A percentile compares a stretch with the other conserved stretches of the same genome.
Evolutionary conservation across 2,329 filamentous ascomycete species (phyloP).

Genomic region (Lasiodiplodia hormozganensis): DNA sequence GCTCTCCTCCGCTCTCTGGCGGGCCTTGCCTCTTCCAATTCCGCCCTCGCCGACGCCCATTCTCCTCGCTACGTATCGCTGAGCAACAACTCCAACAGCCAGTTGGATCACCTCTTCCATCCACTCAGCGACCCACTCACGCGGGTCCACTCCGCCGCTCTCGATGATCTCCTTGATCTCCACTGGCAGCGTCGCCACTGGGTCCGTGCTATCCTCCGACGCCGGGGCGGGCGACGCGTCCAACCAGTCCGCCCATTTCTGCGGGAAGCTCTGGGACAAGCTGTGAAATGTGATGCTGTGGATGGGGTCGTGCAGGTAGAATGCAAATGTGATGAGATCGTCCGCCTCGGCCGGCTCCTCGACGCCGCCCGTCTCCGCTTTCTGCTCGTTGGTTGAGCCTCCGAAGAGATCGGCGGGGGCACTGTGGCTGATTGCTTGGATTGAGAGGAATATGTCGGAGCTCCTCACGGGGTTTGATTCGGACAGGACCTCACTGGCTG

Average conservation of each 20-base stretch:
- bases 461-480: conserved; percentile 89
- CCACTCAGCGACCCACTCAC: conserved; percentile 98
- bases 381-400: conserved; percentile 62
- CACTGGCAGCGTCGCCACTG: conserved; percentile 66
- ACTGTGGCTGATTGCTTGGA: conserved; percentile 80
- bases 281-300: conserved; percentile 88
- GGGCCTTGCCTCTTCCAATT: conserved; percentile 63
- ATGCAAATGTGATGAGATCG: conserved; percentile 73
- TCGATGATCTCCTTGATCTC: conserved; percentile 87
- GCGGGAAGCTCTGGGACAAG: conserved; percentile 81
- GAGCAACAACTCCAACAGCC: conserved; percentile 83
- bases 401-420: conserved; percentile 71
- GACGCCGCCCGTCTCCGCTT: conserved; percentile 60
- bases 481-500: conserved; percentile 78
- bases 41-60: conserved; percentile 95
- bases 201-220: conserved; percentile 44
- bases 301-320: conserved; percentile 85
- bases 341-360: conserved; percentile 65
- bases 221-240: conserved; percentile 66
- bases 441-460: conserved; percentile 93
- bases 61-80: conserved; percentile 89
- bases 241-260: conserved; percentile 89
- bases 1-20: conserved; percentile 61
- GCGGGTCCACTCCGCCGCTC: conserved; percentile 78
- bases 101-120: conserved; percentile 85